Base-by-base conservation (phyloP, 2,329 filamentous ascomycete genomes). In the Neofusicoccum umdonicola region DNA sequence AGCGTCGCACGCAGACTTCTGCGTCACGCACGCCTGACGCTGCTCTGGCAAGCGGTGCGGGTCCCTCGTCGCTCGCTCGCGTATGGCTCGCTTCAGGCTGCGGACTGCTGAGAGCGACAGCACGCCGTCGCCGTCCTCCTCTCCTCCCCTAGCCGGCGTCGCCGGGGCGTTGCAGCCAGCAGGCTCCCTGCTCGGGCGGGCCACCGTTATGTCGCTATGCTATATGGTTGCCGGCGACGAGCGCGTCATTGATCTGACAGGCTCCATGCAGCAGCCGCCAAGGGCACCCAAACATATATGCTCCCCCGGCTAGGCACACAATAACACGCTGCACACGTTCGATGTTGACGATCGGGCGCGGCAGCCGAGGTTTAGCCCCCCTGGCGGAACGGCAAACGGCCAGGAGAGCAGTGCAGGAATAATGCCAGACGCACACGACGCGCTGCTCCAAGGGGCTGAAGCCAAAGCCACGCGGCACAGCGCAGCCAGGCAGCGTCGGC, bases 171-270 rank as follows among this genome's bases (percentile, higher is more conserved):
- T 56, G 52, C 54, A 45, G 39, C 39, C 54, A 41, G 34, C 22
- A 9, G 34, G n/a, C 39, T 27, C 13, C 39, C 22, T 58, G 54
- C 17, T 19, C 41, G 52, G 51, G 51, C 51, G 50, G 34, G 50
- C 31, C 19, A 31, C 47, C 8, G 50, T 41, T 56, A 41, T 41
- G 39, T 19, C 54, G 27, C 27, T 31, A 51, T 51, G 47, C 47
- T 51, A 51, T 51, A 51, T 51, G 47, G 22, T n/a, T 35, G 47
- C 45, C 17, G 45, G 45, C 48, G 48, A 9, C 31, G 48, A 37
- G 37, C 19, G 52, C 54, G 54, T 42, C 54, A 58, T 58, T 45
- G 39, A 58, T 58, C 54, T 58, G 54, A 58, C 54, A 58, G 39
- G 54, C 39, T 22, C 22, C 22, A 22, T 22, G 22, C 22, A 22